These are phyloP conservation scores for Penicillium flavigenum DNA, from an alignment of 495 filamentous ascomycete species.

Conservation along the genomic window DNA sequence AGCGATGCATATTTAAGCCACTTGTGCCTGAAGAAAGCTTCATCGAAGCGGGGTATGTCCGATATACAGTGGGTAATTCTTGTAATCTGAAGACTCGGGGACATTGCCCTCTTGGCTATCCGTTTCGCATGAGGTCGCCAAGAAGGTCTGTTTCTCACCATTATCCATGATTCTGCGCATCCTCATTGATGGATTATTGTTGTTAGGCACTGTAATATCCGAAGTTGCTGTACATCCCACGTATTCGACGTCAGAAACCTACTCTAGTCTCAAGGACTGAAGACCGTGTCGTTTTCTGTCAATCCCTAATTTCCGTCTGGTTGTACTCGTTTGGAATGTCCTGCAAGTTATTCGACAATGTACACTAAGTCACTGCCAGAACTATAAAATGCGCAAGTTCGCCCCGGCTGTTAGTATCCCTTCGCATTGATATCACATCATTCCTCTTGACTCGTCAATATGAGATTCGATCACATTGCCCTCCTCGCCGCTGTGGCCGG, in stretches of 20 bases:
- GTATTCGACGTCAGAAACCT: not conserved
- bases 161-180: not conserved
- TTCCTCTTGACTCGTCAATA: constrained; percentile 11
- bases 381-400: constrained; percentile 1
- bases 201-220: not conserved
- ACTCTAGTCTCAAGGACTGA: not conserved
- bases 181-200: not conserved
- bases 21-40: constrained; percentile 17
- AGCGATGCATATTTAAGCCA: constrained; percentile 4
- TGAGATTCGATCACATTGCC: constrained; percentile 29
- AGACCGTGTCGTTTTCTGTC: constrained; percentile 20
- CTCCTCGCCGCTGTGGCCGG: constrained; percentile 29
- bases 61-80: not conserved
- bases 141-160: not conserved
- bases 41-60: constrained; percentile 2
- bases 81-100: not conserved
- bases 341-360: not conserved
- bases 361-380: not conserved
- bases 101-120: not conserved
- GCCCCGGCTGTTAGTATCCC: not conserved
- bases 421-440: not conserved
- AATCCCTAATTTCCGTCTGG: constrained; percentile 3
- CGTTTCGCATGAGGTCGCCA: constrained; percentile 12
- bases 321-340: not conserved
- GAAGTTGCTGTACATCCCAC: not conserved